Evolutionary conservation across 805 yeast genomes (phyloP), one percentile per base, ranked within the genome.

Genomic region (Wickerhamiella azyma): DNA sequence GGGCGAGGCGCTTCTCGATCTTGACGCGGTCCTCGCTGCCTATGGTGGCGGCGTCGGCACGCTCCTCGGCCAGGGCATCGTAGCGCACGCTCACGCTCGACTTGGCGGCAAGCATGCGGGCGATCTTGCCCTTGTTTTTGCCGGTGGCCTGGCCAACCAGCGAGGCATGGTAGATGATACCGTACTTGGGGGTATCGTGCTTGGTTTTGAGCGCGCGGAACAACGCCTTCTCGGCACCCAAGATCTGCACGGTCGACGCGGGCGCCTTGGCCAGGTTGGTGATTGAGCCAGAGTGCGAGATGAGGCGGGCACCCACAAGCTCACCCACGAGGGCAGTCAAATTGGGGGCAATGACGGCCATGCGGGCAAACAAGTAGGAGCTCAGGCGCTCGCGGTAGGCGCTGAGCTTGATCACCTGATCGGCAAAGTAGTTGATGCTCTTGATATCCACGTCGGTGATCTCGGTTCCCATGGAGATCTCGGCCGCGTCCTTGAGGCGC

Each of bases 311-410:
- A 68, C 98, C 98, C 42, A 92, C 94, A 56, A 92, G 77, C 71
- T 92, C 98, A 62, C 98, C 98, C 52, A 92, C 94, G 57, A 92
- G 75, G 41, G 92, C 81, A 43, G 96, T 86, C 63, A 89, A 74
- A 67, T 92, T 92, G 64, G 98, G 98, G 52, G 98, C 98, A 70
- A 92, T 89, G 43, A 97, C 96, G 69, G 85, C 86, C 98, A 92
- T 92, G 72, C 97, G 83, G 50, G 94, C 75, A 37, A 84, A 75
- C 59, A 92, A 73, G 66, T 92, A 92, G 70, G 83, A 82, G 49
- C 94, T 82, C 57, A 92, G 72, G 68, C 86, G 94, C 71, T 88
- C 96, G 71, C 98, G 81, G 77, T 92, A 92, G 53, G 85, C 85
- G 53, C 97, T 80, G 65, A 92, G 85, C 65, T 85, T 96, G 56